Base-by-base conservation (phyloP, 768 basidiomycete genomes). In the Erythrobasidium yunnanense region DNA sequence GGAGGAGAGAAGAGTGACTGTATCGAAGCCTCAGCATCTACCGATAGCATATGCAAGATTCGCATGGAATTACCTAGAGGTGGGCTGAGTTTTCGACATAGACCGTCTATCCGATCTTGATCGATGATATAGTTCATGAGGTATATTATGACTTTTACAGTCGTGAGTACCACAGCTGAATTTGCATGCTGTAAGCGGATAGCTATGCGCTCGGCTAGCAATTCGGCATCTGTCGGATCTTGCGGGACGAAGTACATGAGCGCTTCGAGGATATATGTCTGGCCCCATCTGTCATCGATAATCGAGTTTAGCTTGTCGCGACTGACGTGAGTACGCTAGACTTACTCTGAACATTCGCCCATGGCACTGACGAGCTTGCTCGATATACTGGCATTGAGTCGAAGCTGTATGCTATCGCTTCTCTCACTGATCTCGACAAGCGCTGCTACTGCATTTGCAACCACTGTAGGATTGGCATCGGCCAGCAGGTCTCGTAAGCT, bases 91-190 rank as follows among this genome's bases (percentile, higher is more conserved):
- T 96, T 96, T 77, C 87, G 85, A 78, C 95, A 95, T 71, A 95
- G 86, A 70, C 85, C 82, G 66, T 95, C 88, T 52, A 95, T 87
- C 52, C 90, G 77, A 45, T 80, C 82, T 66, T 87, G 83, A 75
- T 88, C 86, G 68, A 89, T 87, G 88, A 97, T 97, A 77, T 99
- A 97, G 76, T 97, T 99, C 93, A 99, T 97, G 67, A 97, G 79
- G 74, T 93, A 97, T 20, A 97, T 79, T 25, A 96, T 81, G 60
- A 88, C 85, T 78, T 99, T 97, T 81, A 97, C 88, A 15, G 91
- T 87, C n/a, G 93, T 96, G 58, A 99, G 80, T 11, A 97, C 91
- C n/a, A 99, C 95, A 1, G 95, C 95, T 27, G 90, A 92, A 76
- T 99, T 99, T n/a, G 91, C 90, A 75, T 97, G 93, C 73, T 95